These are phyloP conservation scores for Entomortierella chlamydospora DNA, from an alignment of 192 early-diverging fungal genomes.

Conservation along the genomic window DNA sequence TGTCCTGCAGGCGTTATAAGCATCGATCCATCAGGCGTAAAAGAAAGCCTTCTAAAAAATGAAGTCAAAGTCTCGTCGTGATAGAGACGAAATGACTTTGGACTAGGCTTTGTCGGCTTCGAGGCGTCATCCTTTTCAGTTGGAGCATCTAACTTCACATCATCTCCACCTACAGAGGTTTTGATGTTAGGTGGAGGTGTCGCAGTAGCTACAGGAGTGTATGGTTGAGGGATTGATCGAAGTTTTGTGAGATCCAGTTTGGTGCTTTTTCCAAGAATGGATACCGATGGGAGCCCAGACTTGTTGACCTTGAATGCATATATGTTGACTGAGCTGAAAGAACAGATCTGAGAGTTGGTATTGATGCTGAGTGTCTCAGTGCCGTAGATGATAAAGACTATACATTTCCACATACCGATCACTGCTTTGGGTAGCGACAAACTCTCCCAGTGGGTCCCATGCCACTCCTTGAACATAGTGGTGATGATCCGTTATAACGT, in stretches of 20 bases:
- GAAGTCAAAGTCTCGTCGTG: slow-evolving; percentile 91
- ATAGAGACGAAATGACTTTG: slow-evolving; percentile 67
- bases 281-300: slow-evolving; percentile 36
- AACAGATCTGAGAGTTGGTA: not conserved
- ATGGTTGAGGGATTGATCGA: slow-evolving; percentile 19
- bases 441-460: slow-evolving; percentile 93
- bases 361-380: not conserved
- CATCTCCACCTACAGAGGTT: not conserved
- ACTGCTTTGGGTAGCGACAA: slow-evolving; percentile 91
- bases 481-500: slow-evolving; percentile 83
- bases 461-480: slow-evolving; percentile 98
- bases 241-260: slow-evolving; percentile 50
- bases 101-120: slow-evolving; percentile 23
- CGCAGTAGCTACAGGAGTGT: not conserved
- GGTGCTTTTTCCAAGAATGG: slow-evolving; percentile 36
- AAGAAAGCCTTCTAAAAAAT: slow-evolving; percentile 88
- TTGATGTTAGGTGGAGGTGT: slow-evolving; percentile 1
- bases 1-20: slow-evolving; percentile 86
- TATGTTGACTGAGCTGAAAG: slow-evolving; percentile 62
- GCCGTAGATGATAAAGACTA: not conserved
- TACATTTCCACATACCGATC: slow-evolving; percentile 71
- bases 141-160: slow-evolving; percentile 6
- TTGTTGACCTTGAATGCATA: slow-evolving; percentile 53
- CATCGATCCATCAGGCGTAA: slow-evolving; percentile 90
- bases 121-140: slow-evolving; percentile 26